A percentile compares a stretch with the other conserved stretches of the same genome.
phyloP scores from a whole-genome alignment of 2,329 filamentous ascomycete species.

The Escovopsis sp. region DNA sequence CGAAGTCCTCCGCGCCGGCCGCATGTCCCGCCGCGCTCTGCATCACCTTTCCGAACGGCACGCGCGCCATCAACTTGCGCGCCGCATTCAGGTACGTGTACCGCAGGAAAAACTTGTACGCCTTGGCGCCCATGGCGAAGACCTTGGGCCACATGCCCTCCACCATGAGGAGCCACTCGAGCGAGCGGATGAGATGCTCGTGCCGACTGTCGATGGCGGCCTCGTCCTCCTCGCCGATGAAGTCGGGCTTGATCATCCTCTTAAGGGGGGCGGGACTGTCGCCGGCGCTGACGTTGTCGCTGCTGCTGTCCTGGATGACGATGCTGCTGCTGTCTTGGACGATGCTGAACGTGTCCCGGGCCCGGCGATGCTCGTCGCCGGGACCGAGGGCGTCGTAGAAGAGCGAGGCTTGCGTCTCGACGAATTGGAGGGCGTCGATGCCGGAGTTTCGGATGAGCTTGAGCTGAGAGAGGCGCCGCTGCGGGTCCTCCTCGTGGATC shows the following conservation, averaged over 20 bases:
- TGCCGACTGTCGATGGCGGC: slow-evolving; percentile 43
- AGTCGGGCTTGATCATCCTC: slow-evolving; percentile 51
- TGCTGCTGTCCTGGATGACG: no score
- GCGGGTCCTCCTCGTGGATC: slow-evolving; percentile 51
- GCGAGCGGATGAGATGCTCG: slow-evolving; percentile 55
- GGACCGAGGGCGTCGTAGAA: slow-evolving; percentile 33
- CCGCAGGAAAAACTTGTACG: slow-evolving; percentile 73
- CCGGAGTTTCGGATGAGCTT: slow-evolving; percentile 59
- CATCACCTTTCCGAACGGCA: slow-evolving; percentile 34
- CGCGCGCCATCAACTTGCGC: slow-evolving; percentile 34
- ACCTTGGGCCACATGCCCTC: slow-evolving; percentile 57
- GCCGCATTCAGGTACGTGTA: slow-evolving; percentile 38
- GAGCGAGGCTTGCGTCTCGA: slow-evolving; percentile 49
- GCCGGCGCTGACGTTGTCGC: slow-evolving; percentile 25
- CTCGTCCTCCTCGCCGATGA: slow-evolving; percentile 46
- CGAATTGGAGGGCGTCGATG: slow-evolving; percentile 57
- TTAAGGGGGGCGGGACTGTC: slow-evolving; percentile 25
- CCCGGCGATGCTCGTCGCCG: slow-evolving; percentile 16
- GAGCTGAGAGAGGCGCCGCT: slow-evolving; percentile 53
- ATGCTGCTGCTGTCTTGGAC: slow-evolving; percentile 24
- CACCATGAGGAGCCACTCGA: slow-evolving; percentile 74
- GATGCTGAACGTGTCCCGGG: slow-evolving; percentile 33
- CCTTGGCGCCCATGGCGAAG: slow-evolving; percentile 49
- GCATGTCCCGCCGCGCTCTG: slow-evolving; percentile 23
- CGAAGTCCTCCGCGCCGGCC: slow-evolving; percentile 20